Evolutionary conservation across 768 basidiomycete species (phyloP), one percentile per base, ranked within the genome.

Genomic region (Tephrocybe sp.): DNA sequence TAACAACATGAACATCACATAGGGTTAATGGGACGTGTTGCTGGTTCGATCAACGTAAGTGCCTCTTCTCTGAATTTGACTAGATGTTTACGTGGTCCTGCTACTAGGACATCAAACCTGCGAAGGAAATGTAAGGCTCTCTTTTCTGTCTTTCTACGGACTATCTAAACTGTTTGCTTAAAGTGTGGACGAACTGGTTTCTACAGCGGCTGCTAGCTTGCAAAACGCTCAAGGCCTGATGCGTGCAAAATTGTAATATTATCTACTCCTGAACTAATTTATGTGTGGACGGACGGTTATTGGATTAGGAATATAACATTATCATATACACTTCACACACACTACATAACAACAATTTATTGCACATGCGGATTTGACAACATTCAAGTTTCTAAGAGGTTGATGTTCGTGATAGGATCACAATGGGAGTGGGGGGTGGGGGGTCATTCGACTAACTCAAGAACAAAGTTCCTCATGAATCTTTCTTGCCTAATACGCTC

Each of bases 1-100:
- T 56, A 33, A 3, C 16, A 5, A n/a, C n/a, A n/a, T n/a, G n/a
- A n/a, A n/a, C n/a, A n/a, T 20, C 51, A 43, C 49, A 20, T 44
- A 88, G 86, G 85, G 84, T 64, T 89, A 17, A 89, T 89, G 85
- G 88, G 88, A 16, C 84, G 81, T 56, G 85, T 89, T 1, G 88
- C 87, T 20, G 88, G 80, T 19, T 77, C 84, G 19, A 85, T 90
- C 53, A 73, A 79, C 43, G 82, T 81, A 51, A 40, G 77, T 45
- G 13, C 16, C 23, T 13, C n/a, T 31, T 31, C 19, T 40, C 38
- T n/a, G 31, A 14, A 35, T 3, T 17, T 5, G 10, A 23, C 44
- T 30, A 48, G 31, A 52, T 59, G 20, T 58, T 41, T 26, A 26
- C 34, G 13, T 43, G 36, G 41, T 57, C 26, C 17, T 40, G 16